Evolutionary conservation across 139 green algal species (phyloP).

Genomic region (Ettlia oleoabundans): DNA sequence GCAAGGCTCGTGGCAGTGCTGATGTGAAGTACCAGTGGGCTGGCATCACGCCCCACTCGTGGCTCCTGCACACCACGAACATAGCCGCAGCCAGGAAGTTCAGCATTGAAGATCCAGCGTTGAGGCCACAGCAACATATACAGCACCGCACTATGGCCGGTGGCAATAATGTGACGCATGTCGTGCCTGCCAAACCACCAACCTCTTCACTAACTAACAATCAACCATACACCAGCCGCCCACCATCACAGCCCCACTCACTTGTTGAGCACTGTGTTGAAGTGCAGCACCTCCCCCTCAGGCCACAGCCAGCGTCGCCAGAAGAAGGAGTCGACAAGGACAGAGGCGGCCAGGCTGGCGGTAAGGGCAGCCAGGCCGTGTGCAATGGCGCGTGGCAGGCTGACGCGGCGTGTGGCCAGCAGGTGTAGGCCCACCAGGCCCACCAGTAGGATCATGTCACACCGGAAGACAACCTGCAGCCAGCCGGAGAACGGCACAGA

Average conservation of each 20-base stretch:
- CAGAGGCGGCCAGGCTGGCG: slow-evolving; percentile 46
- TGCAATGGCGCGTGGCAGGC: not conserved
- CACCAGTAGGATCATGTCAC: slow-evolving; percentile 77
- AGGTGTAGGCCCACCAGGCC: slow-evolving; percentile 69
- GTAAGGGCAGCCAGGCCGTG: slow-evolving; percentile 28
- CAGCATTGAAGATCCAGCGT: no score
- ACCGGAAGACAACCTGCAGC: slow-evolving; percentile 73
- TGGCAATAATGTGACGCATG: no score
- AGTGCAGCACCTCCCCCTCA: slow-evolving; percentile 84
- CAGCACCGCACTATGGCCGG: no score
- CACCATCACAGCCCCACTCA: slow-evolving; percentile 34
- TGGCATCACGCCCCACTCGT: slow-evolving; percentile 77
- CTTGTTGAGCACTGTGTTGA: slow-evolving; percentile 84
- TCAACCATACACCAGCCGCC: no score
- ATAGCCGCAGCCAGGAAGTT: no score
- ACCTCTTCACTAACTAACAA: not conserved
- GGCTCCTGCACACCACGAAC: slow-evolving; percentile 70
- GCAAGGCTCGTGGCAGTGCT: slow-evolving; percentile 66
- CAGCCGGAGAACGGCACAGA: not conserved
- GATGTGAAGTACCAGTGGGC: slow-evolving; percentile 78
- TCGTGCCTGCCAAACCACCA: no score
- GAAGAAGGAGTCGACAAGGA: slow-evolving; percentile 75
- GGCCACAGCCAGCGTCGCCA: slow-evolving; percentile 84
- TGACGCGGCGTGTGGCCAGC: slow-evolving; percentile 50
- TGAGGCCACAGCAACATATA: not conserved